Conservation (phyloP, 306 rosid species). For the Cucumis hystrix region DNA sequence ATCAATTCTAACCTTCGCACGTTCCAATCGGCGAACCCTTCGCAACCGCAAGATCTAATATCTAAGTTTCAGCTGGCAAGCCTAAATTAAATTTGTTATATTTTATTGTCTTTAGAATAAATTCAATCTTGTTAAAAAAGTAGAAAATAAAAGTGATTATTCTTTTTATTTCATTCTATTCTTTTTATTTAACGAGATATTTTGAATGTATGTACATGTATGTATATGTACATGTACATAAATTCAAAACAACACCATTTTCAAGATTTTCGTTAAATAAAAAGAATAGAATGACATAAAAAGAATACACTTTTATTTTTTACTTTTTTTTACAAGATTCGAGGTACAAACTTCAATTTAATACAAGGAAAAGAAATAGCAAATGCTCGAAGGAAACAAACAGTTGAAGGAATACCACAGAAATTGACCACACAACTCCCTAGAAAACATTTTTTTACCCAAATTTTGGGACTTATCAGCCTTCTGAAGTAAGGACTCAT, state of each 20-base stretch:
- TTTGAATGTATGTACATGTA: no score
- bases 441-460: neutral
- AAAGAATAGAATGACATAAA: neutral
- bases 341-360: neutral
- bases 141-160: no score
- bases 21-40: no score
- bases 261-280: neutral
- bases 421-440: neutral
- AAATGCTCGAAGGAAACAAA: neutral
- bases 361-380: neutral
- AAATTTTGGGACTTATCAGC: constrained; percentile 59
- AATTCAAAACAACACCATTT: neutral
- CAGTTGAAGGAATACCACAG: neutral
- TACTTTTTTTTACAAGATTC: neutral
- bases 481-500: constrained; percentile 63
- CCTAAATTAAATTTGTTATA: no score
- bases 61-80: no score
- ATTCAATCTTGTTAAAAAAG: no score
- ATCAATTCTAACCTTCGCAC: no score
- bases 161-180: no score
- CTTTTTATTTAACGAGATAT: no score
- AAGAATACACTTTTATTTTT: neutral
- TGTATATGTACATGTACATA: no score
- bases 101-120: no score
- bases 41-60: no score